Evolutionary conservation across 2,329 filamentous ascomycete species (phyloP), one percentile per base, ranked within the genome.

Genomic region (Fusarium austroafricanum): DNA sequence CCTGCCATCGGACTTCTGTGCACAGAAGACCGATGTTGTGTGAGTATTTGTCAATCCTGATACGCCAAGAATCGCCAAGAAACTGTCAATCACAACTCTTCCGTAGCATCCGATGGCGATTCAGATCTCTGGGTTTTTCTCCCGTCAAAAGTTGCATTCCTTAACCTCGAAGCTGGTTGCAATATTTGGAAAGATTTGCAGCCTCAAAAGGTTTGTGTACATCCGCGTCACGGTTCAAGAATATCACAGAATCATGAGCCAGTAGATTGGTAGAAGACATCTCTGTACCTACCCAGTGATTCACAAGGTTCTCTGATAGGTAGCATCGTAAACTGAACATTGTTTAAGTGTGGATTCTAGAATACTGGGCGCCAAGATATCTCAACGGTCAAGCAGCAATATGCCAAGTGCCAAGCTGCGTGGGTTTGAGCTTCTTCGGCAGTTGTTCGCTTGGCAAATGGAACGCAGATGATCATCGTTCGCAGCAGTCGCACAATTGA

Each of bases 281-380:
- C 33, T 33, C 8, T 35, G 7, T 33, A 8, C 14, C 31, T 33
- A n/a, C 15, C 12, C 14, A 17, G n/a, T 15, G 33, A 17, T 10
- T 35, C 12, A 12, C 15, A n/a, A 35, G 33, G 33, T 9, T 3
- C 33, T 33, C 33, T 35, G 33, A n/a, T 35, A 35, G 15, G 26
- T 31, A 15, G 37, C 42, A 51, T 51, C 49, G 15, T 51, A 26
- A 21, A 29, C 23, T 43, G 10, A 4, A 49, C 42, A 18, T 37
- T 17, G 4, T 14, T 52, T 3, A 26, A 26, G 2, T 26, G 26
- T 26, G 26, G 26, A 26, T 26, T 52, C 20, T 18, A 26, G 11
- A 35, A 61, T 23, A n/a, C 31, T 61, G 12, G 56, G 56, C 33
- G 58, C 58, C 46, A 45, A 61, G 45, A 15, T 56, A 2, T 6